phyloP scores from a whole-genome alignment of 768 basidiomycete genomes.

The Boletus vinaceobasis region DNA sequence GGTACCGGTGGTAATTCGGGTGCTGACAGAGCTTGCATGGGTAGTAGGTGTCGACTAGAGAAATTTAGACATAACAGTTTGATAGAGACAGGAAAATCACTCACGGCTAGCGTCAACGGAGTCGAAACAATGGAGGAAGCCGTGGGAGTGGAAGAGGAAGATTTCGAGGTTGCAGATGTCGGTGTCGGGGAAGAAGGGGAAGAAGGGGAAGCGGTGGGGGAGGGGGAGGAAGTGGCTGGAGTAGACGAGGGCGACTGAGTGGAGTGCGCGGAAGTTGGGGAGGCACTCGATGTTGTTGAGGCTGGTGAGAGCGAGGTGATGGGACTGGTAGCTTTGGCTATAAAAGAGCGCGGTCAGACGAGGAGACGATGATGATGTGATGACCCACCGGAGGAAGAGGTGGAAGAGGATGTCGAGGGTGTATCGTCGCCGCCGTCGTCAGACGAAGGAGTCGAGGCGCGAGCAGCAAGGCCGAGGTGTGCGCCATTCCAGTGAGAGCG shows the following conservation, averaged over 20 bases:
- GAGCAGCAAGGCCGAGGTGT: slow-evolving; percentile 11
- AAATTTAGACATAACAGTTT: neutral
- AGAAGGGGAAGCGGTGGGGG: slow-evolving; percentile 7
- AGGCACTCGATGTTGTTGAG: slow-evolving; percentile 13
- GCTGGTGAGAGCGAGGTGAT: neutral
- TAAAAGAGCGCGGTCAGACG: neutral
- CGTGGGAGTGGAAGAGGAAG: slow-evolving; percentile 3
- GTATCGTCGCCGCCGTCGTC: rapidly evolving
- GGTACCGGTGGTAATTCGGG: neutral
- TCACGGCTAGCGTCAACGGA: slow-evolving; percentile 13
- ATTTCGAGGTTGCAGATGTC: neutral
- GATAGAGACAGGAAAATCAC: slow-evolving; percentile 1
- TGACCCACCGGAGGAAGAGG: neutral
- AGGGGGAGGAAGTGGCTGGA: slow-evolving; percentile 3
- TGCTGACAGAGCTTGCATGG: neutral
- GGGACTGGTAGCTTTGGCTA: neutral
- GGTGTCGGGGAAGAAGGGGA: slow-evolving; percentile 1
- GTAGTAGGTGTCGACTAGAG: neutral
- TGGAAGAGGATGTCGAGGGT: neutral
- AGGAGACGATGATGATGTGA: rapidly evolving
- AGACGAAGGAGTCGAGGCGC: neutral
- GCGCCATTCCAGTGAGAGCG: slow-evolving; percentile 8
- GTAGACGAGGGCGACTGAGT: slow-evolving; percentile 2
- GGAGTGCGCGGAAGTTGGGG: slow-evolving; percentile 8
- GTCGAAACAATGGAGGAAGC: slow-evolving; percentile 6